phyloP scores from a whole-genome alignment of 1,284 basidiomycete genomes.

The Puccinia polysora region DNA sequence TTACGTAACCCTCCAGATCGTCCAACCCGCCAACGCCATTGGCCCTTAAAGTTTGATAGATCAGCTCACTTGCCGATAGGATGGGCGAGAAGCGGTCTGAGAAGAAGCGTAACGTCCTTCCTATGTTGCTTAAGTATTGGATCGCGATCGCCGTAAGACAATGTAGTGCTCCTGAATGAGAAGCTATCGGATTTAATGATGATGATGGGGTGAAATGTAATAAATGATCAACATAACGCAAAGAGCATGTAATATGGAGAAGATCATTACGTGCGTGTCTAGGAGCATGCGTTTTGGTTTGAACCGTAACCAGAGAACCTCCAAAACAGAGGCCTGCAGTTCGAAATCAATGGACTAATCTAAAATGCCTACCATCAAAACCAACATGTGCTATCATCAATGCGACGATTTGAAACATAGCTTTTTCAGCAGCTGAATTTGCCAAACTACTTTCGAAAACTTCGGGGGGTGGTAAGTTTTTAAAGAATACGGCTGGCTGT shows the following conservation, averaged over 20 bases:
- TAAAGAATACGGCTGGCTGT: neutral
- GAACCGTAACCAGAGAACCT: no score
- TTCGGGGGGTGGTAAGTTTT: slow-evolving; percentile 25
- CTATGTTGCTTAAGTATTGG: slow-evolving; percentile 39
- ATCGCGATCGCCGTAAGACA: slow-evolving; percentile 35
- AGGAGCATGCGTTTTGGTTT: no score
- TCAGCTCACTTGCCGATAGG: slow-evolving; percentile 37
- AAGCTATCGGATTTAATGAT: slow-evolving; percentile 9
- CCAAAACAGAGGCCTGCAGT: neutral
- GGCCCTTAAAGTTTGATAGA: slow-evolving; percentile 31
- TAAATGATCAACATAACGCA: neutral
- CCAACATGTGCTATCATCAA: slow-evolving; percentile 37
- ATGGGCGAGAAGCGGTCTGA: slow-evolving; percentile 27
- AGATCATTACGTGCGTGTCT: no score
- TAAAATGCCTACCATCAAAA: slow-evolving; percentile 26
- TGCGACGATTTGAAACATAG: slow-evolving; percentile 32
- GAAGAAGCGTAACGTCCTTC: slow-evolving; percentile 35
- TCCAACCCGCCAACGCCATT: slow-evolving; percentile 28
- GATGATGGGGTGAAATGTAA: no score
- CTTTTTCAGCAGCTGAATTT: slow-evolving; percentile 5
- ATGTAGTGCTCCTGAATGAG: slow-evolving; percentile 25
- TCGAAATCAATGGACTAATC: neutral
- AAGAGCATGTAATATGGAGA: neutral
- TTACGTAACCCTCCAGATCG: slow-evolving; percentile 32
- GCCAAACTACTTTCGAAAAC: slow-evolving; percentile 24